Evolutionary conservation across 495 filamentous ascomycete species (phyloP).

Genomic region (Coniosporium apollinis): DNA sequence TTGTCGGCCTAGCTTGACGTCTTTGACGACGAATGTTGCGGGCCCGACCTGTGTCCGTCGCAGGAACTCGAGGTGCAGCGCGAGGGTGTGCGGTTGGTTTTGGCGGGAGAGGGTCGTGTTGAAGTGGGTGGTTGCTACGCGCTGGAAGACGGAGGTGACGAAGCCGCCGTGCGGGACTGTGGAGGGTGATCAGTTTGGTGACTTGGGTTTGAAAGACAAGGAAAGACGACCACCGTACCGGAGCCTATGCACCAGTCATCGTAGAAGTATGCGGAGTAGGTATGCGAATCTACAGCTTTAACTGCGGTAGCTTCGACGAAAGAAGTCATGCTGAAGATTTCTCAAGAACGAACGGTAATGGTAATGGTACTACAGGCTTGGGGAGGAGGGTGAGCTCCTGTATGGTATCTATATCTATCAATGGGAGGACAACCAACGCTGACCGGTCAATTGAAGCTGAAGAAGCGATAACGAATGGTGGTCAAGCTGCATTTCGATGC

Average conservation of each 20-base stretch:
- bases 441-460: no score
- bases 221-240: no score
- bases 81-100: conserved; percentile 43
- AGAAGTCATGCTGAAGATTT: conserved; percentile 1
- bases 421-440: no score
- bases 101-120: conserved; percentile 39
- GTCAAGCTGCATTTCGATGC: no score
- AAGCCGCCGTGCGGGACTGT: conserved; percentile 76
- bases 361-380: no score
- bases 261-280: conserved; percentile 40
- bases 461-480: no score
- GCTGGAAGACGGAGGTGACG: conserved; percentile 46
- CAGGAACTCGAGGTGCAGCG: conserved; percentile 60
- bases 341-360: no score
- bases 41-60: conserved; percentile 48
- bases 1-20: conserved; percentile 55
- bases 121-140: conserved; percentile 46
- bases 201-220: no score
- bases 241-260: conserved; percentile 58
- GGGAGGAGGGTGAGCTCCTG: no score
- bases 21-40: conserved; percentile 45
- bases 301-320: conserved; percentile 45
- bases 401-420: no score
- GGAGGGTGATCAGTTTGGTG: conserved; percentile 5
- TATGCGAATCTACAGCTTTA: conserved; percentile 37